phyloP scores from a whole-genome alignment of 148 eudicot genomes.

The Camellia lanceoleosa region DNA sequence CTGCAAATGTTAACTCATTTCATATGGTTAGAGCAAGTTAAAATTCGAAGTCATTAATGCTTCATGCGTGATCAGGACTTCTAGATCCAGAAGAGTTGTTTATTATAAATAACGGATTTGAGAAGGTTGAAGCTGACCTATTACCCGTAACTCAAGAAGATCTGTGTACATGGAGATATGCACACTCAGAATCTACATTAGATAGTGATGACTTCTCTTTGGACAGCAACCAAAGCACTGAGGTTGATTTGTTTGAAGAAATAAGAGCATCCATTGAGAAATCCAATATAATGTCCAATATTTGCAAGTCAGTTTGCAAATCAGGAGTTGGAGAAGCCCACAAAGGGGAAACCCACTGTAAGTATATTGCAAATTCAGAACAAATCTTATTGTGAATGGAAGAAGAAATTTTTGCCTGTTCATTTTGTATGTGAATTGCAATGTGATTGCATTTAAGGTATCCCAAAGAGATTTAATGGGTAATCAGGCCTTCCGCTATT shows the following conservation, averaged over 20 bases:
- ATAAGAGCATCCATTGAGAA: conserved; percentile 16
- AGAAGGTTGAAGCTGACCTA: conserved; percentile 21
- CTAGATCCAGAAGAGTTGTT: conserved; percentile 57
- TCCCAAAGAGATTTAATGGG: not conserved
- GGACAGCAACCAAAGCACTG: conserved; percentile 6
- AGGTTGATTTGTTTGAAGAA: conserved; percentile 20
- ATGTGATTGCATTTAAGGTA: not conserved
- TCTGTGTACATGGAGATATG: conserved; percentile 18
- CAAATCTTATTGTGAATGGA: not conserved
- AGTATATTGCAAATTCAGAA: conserved; percentile 10
- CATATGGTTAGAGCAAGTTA: not conserved
- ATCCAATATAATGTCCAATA: conserved; percentile 29
- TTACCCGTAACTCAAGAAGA: conserved; percentile 19
- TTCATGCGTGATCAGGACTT: conserved; percentile 38
- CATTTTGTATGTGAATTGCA: not conserved
- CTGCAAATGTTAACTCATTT: not conserved
- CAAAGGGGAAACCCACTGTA: conserved; percentile 26
- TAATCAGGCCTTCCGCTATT: not conserved
- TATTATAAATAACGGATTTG: conserved; percentile 47
- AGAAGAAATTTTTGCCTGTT: not conserved
- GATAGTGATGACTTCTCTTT: conserved; percentile 21
- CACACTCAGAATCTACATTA: conserved; percentile 8
- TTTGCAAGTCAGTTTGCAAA: conserved; percentile 15
- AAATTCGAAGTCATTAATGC: not conserved
- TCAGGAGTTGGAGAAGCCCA: conserved; percentile 11